Conservation (phyloP, 176 grass and related monocot species). For the Zizania latifolia region DNA sequence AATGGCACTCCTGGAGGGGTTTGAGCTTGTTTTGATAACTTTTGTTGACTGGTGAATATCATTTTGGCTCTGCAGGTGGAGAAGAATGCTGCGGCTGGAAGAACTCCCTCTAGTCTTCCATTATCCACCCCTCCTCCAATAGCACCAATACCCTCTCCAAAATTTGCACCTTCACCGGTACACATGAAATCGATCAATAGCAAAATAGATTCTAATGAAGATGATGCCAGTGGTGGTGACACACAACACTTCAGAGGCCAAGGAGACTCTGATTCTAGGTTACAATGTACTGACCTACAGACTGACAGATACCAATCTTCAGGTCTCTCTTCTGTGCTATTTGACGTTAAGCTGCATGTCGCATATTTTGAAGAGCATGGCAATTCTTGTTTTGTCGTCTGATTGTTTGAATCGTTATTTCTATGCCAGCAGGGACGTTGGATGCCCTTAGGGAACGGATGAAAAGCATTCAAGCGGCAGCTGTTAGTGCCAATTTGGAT, state of each 20-base stretch:
- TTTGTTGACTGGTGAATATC: not conserved
- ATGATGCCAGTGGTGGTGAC: slow-evolving; percentile 37
- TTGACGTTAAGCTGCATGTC: not conserved
- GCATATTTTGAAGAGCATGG: not conserved
- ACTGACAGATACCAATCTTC: slow-evolving; percentile 56
- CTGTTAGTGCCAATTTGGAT: slow-evolving; percentile 63
- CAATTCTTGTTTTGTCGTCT: not conserved
- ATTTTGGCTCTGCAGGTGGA: slow-evolving; percentile 65
- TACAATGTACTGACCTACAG: slow-evolving; percentile 43
- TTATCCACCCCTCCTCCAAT: slow-evolving; percentile 90
- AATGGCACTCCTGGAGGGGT: not conserved
- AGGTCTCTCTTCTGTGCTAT: slow-evolving; percentile 32
- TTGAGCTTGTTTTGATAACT: not conserved
- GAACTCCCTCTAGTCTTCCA: slow-evolving; percentile 79
- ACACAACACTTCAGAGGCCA: slow-evolving; percentile 45
- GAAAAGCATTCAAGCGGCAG: slow-evolving; percentile 98
- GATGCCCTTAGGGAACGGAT: slow-evolving; percentile 95
- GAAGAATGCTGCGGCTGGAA: slow-evolving; percentile 85
- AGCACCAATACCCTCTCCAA: slow-evolving; percentile 77
- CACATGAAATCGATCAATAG: slow-evolving; percentile 62
- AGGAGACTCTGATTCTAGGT: slow-evolving; percentile 37
- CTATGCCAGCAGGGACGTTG: slow-evolving; percentile 36
- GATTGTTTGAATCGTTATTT: not conserved
- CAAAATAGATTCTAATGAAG: slow-evolving; percentile 47
- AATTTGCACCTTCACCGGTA: slow-evolving; percentile 89